Percentiles rank a stretch among this genome's conserved stretches.
Conservation (phyloP, 306 rosid species). For the Citrullus amarus region DNA sequence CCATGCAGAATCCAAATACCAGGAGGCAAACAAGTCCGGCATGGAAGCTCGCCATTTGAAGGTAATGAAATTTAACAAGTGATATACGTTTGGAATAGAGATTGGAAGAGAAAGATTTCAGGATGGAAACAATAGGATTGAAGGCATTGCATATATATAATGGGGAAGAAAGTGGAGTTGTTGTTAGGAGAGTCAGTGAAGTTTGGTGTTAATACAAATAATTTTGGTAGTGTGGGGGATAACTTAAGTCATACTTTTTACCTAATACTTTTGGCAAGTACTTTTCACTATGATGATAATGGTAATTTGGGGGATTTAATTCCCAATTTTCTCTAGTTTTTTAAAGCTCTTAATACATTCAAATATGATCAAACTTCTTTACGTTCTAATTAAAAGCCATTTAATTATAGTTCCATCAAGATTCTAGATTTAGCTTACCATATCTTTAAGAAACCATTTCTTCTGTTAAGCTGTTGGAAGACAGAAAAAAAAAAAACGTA, state of each 20-base stretch:
- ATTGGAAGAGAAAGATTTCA: neutral
- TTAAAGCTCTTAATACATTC: neutral
- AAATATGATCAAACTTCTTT: neutral
- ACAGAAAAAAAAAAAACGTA: no score
- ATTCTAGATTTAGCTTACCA: neutral
- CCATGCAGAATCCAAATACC: conserved; percentile 30
- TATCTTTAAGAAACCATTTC: conserved; percentile 2
- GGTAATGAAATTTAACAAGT: neutral
- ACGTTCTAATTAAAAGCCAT: no score
- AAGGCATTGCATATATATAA: conserved; percentile 2
- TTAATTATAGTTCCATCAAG: neutral
- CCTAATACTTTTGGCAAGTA: neutral
- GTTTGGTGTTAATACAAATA: conserved; percentile 2
- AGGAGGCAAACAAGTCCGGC: conserved; percentile 21
- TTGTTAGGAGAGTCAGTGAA: neutral
- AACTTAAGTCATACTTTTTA: conserved; percentile 4
- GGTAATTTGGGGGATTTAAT: neutral
- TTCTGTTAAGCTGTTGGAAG: neutral
- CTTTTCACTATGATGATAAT: neutral
- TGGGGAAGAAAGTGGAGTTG: neutral
- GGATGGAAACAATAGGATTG: neutral
- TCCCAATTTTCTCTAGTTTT: neutral
- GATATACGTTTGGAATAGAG: neutral
- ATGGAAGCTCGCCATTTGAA: conserved; percentile 3
- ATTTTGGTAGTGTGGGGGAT: conserved; percentile 7